Evolutionary conservation across 305 asterid genomes (phyloP), one percentile per base, ranked within the genome.

Genomic region (Fraxinus sp.): DNA sequence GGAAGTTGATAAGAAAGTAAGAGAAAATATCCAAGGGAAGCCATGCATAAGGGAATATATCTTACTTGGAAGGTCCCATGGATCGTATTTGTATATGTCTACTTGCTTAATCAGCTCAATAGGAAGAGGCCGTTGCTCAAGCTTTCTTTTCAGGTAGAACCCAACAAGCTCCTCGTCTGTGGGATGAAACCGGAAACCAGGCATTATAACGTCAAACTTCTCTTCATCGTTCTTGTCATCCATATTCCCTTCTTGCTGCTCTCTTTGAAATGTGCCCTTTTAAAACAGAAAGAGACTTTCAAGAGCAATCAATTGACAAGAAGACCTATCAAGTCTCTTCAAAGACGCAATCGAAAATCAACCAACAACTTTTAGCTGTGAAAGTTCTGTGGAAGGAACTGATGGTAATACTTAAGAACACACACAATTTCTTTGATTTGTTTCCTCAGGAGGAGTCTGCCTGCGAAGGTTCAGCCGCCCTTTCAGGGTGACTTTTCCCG

Each of bases 11-110:
- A 57, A 52, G 22, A 59, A 59, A 20, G 13, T 59, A 7, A 2
- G 68, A 57, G 70, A 59, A 59, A 20, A 2, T 20, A 59, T 20
- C 70, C 70, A 20, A 59, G 13, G 70, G 13, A 59, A 26, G 35
- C 36, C 35, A 24, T 26, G 73, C 73, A 10, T 26, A 66, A 66
- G 8, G n/a, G 73, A 66, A 66, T 22, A 64, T 7, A 59, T 66
- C 87, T 80, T 80, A 84, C 87, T 80, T 1, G 87, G 87, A 80
- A 84, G 87, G 73, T 84, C 87, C 87, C 87, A 84, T 43, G 86
- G 86, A 75, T 84, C 86, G 66, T 80, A 76, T 70, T 75, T 80
- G 83, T 84, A 80, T 77, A 84, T 84, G 16, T 84, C 87, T 62
- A 77, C 79, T 24, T 80, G 75, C 62, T 4, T 84, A 66, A 84